phyloP scores from a whole-genome alignment of 2,329 filamentous ascomycete genomes.

The Trichoderma sp. region DNA sequence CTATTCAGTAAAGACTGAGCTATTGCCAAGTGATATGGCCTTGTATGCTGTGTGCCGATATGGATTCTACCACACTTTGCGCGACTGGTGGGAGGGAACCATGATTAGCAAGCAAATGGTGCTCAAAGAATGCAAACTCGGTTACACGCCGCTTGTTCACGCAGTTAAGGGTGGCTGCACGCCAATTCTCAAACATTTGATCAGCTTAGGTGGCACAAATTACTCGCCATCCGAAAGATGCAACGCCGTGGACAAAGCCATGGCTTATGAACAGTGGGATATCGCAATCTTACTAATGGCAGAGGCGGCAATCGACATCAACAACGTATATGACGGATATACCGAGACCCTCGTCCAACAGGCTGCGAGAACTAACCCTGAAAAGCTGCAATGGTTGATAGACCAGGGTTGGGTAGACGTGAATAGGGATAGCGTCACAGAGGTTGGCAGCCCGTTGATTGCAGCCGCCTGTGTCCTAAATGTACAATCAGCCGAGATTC shows the following conservation, averaged over 20 bases:
- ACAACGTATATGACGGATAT: not conserved
- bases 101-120: not conserved
- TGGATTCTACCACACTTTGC: constrained; percentile 14
- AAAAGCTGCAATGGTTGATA: not conserved
- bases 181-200: not conserved
- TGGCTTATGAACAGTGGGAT: not conserved
- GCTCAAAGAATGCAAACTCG: not conserved
- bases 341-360: not conserved
- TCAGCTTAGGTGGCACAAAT: not conserved
- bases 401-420: not conserved
- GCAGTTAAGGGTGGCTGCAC: not conserved
- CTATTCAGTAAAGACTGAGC: not conserved
- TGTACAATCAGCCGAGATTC: not conserved
- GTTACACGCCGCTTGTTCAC: not conserved
- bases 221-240: not conserved
- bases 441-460: not conserved
- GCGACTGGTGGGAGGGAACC: constrained; percentile 16
- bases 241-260: not conserved
- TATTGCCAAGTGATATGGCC: not conserved
- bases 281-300: not conserved
- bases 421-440: not conserved
- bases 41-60: not conserved
- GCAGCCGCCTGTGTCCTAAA: not conserved
- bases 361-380: not conserved
- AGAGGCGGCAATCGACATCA: not conserved